A percentile compares a stretch with the other conserved stretches of the same genome.
Evolutionary conservation across 2,329 filamentous ascomycete genomes (phyloP).

Genomic region (Fusarium miscanthi): DNA sequence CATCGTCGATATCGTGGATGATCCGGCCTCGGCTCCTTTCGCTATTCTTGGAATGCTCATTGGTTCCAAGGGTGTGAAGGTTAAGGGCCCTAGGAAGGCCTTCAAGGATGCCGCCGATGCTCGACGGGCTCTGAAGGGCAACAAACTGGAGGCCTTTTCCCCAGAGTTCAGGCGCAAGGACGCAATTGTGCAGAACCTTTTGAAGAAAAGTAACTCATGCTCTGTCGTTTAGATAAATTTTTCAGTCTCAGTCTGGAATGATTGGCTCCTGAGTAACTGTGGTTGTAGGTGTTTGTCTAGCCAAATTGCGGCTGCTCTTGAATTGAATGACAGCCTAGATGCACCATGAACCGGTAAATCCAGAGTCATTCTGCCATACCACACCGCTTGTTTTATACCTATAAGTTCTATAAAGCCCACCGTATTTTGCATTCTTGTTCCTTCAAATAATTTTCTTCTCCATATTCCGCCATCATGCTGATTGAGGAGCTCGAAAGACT

Average conservation of each 20-base stretch:
- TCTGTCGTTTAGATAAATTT: too few species aligned
- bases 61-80: constrained; percentile 4
- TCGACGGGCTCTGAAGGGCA: not conserved
- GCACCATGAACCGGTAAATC: too few species aligned
- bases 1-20: constrained; percentile 40
- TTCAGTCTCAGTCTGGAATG: too few species aligned
- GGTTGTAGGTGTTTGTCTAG: too few species aligned
- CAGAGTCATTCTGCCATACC: too few species aligned
- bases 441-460: not conserved
- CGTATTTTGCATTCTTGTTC: not conserved
- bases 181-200: not conserved
- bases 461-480: not conserved
- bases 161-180: not conserved
- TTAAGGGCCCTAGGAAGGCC: not conserved
- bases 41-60: constrained; percentile 42
- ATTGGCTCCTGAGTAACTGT: too few species aligned
- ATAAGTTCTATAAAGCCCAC: not conserved
- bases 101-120: constrained; percentile 9
- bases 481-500: not conserved
- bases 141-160: not conserved
- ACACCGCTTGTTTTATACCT: not conserved
- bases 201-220: not conserved
- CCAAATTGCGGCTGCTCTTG: too few species aligned
- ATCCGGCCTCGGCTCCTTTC: constrained; percentile 44
- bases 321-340: too few species aligned